Conservation (phyloP, 495 filamentous ascomycete genomes). For the Tuber aestivum region DNA sequence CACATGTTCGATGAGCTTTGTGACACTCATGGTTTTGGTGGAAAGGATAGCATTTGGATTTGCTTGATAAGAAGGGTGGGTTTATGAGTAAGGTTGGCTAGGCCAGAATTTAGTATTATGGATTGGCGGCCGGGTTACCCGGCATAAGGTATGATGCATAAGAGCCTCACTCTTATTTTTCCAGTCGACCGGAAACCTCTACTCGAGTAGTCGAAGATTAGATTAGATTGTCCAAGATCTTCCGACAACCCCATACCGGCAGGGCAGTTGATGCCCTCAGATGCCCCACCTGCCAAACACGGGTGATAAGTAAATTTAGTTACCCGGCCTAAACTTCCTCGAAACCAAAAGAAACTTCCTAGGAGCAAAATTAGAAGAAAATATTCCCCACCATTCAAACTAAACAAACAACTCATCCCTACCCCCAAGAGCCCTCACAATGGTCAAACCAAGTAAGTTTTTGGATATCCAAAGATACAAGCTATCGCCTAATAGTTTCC, state of each 20-base stretch:
- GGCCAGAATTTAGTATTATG: not conserved
- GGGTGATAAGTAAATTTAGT: not conserved
- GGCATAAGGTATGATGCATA: not conserved
- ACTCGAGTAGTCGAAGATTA: not conserved
- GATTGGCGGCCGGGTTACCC: not conserved
- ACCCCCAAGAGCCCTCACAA: conserved; percentile 25
- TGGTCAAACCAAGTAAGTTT: conserved; percentile 52
- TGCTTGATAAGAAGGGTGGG: not conserved
- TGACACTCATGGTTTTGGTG: conserved; percentile 34
- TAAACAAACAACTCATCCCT: conserved; percentile 7
- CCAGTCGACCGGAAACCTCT: not conserved
- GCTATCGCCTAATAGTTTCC: not conserved
- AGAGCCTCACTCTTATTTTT: not conserved
- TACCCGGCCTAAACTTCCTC: not conserved
- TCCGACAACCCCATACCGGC: not conserved
- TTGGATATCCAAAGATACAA: not conserved
- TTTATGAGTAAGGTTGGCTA: not conserved
- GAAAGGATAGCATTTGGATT: not conserved
- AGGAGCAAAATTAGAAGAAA: not conserved
- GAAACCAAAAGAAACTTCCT: not conserved
- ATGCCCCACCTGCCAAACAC: not conserved
- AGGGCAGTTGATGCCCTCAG: not conserved
- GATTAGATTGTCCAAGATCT: not conserved
- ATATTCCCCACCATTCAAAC: not conserved
- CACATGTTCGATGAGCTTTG: conserved; percentile 39